Percentiles rank a stretch among this genome's conserved stretches.
Evolutionary conservation across 1,284 basidiomycete species (phyloP).

Genomic region (Microbotryum violaceum): DNA sequence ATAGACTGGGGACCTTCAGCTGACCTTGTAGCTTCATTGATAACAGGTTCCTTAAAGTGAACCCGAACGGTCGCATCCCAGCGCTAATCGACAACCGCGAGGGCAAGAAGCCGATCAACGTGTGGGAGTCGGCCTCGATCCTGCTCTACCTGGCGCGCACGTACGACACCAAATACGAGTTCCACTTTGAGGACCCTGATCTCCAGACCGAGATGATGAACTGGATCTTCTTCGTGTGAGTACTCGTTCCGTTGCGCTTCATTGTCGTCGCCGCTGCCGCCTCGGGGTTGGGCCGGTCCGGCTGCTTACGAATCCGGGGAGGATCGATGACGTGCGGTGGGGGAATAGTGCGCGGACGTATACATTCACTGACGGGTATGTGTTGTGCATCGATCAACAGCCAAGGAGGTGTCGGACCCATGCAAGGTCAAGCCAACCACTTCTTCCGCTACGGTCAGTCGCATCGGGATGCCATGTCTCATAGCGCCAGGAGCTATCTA

Average conservation of each 20-base stretch:
- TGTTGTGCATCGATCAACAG: too few relatives aligned
- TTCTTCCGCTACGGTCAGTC: constrained; percentile 8
- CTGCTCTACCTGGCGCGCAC: constrained; percentile 16
- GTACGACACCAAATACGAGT: constrained; percentile 12
- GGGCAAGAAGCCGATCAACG: constrained; percentile 7
- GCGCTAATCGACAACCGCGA: constrained; percentile 19
- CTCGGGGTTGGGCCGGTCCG: too few relatives aligned
- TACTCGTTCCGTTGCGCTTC: too few relatives aligned
- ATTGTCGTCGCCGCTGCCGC: too few relatives aligned
- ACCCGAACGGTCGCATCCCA: constrained; percentile 30
- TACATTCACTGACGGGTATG: too few relatives aligned
- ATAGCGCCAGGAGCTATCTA: neutral
- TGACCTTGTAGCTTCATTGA: neutral
- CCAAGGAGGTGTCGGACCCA: constrained; percentile 19
- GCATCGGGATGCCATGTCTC: neutral
- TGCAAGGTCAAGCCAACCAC: constrained; percentile 30
- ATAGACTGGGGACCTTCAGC: neutral
- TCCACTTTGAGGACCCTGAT: constrained; percentile 19
- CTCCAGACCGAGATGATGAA: constrained; percentile 14
- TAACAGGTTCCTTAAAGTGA: constrained; percentile 8
- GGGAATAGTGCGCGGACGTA: too few relatives aligned
- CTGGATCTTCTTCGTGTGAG: constrained; percentile 18
- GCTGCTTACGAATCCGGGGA: too few relatives aligned
- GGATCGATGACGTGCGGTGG: too few relatives aligned
- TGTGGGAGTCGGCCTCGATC: constrained; percentile 18